Percentiles rank a stretch among this genome's conserved stretches.
Conservation (phyloP, 1,139 yeast species). For the Keqinozyma sinolaborantium region DNA sequence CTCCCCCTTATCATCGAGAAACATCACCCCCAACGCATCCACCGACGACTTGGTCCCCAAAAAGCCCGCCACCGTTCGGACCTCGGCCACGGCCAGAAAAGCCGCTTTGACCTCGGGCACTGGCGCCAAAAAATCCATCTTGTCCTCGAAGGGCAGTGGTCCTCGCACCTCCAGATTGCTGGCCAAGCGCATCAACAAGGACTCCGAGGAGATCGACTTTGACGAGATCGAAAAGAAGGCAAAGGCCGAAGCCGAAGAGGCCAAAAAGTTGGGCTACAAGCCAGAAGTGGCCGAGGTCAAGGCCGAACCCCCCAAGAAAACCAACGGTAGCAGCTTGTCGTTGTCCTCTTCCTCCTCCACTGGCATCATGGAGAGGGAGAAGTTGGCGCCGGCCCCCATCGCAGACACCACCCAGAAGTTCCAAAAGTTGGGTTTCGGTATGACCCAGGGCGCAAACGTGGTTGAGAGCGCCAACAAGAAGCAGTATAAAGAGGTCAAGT, state of each 20-base stretch:
- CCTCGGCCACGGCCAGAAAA: slow-evolving; percentile 21
- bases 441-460: slow-evolving; percentile 50
- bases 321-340: slow-evolving; percentile 2
- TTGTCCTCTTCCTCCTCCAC: slow-evolving; percentile 11
- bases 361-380: slow-evolving; percentile 12
- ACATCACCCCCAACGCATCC: slow-evolving; percentile 44
- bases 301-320: slow-evolving; percentile 5
- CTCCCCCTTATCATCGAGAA: slow-evolving; percentile 47
- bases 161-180: slow-evolving; percentile 57
- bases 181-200: slow-evolving; percentile 46
- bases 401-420: slow-evolving; percentile 67
- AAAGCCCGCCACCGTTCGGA: slow-evolving; percentile 16
- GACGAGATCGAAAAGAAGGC: slow-evolving; percentile 91
- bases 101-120: slow-evolving; percentile 17
- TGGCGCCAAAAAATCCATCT: slow-evolving; percentile 34
- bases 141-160: slow-evolving; percentile 39
- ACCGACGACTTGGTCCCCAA: slow-evolving; percentile 29
- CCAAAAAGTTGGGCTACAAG: slow-evolving; percentile 68
- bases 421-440: slow-evolving; percentile 83
- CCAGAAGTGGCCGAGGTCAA: slow-evolving; percentile 39
- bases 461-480: slow-evolving; percentile 29
- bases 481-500: slow-evolving; percentile 46
- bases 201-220: slow-evolving; percentile 70
- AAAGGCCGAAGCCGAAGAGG: slow-evolving; percentile 73
- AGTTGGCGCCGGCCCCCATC: slow-evolving; percentile 29